These are phyloP conservation scores for Yueomyces sp. DNA, from an alignment of 805 yeast genomes.

Conservation along the genomic window DNA sequence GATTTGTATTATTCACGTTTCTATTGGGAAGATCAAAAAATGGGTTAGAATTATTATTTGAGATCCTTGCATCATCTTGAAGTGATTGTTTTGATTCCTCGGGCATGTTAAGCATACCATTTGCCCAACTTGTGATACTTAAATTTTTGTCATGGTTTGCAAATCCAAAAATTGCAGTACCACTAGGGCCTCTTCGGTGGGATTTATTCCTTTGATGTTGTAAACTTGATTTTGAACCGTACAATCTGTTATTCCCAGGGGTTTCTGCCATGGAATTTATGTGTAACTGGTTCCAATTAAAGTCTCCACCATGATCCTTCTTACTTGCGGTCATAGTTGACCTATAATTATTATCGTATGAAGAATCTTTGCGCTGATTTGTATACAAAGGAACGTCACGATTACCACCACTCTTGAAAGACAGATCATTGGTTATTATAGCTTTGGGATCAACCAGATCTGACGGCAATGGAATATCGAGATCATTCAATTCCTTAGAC, in stretches of 20 bases:
- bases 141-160: constrained; percentile 49
- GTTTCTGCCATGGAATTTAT: constrained; percentile 4
- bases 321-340: not conserved
- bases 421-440: not conserved
- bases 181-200: constrained; percentile 56
- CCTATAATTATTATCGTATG: not conserved
- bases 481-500: constrained; percentile 45
- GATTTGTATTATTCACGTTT: no score
- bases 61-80: no score
- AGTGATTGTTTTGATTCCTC: no score
- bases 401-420: not conserved
- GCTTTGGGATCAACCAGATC: not conserved
- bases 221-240: not conserved
- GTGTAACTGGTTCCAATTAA: constrained; percentile 12
- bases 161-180: constrained; percentile 72
- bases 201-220: not conserved
- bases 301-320: not conserved
- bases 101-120: no score
- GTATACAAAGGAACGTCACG: not conserved
- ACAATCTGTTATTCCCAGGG: not conserved
- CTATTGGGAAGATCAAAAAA: no score
- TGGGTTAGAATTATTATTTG: no score
- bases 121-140: not conserved
- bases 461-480: constrained; percentile 39
- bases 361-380: no score